phyloP scores from a whole-genome alignment of 75 land plant genomes.

The Isoetes taiwanensis region DNA sequence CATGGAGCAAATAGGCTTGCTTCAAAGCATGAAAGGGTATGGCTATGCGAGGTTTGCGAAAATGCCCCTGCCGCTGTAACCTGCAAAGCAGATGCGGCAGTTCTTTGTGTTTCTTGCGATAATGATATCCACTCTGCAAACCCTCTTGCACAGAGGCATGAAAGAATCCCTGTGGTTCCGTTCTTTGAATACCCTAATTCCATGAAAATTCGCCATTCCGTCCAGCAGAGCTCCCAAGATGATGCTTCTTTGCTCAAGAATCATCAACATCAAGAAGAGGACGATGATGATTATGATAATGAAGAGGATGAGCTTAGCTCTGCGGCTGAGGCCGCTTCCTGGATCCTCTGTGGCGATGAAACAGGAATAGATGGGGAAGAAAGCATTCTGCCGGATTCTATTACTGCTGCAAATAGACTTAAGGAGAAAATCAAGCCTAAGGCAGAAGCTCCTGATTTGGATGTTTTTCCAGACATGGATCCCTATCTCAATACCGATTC shows the following conservation, averaged over 20 bases:
- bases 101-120: constrained; percentile 53
- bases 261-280: constrained; percentile 3
- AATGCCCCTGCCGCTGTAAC: constrained; percentile 60
- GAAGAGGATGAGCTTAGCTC: constrained; percentile 23
- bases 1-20: constrained; percentile 79
- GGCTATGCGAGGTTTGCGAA: constrained; percentile 80
- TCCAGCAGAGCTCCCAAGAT: constrained; percentile 6
- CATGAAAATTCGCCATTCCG: too few species aligned
- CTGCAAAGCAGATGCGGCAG: constrained; percentile 85
- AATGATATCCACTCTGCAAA: constrained; percentile 67
- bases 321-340: constrained; percentile 44
- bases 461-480: constrained; percentile 48
- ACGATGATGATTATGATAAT: constrained; percentile 8
- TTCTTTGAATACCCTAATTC: constrained; percentile 18
- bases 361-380: neutral
- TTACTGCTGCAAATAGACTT: constrained; percentile 1
- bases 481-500: constrained; percentile 68
- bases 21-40: constrained; percentile 63
- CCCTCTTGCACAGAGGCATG: constrained; percentile 64
- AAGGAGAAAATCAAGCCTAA: constrained; percentile 12
- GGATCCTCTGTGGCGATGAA: constrained; percentile 26
- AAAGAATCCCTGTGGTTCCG: constrained; percentile 39
- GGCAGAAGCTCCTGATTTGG: constrained; percentile 9
- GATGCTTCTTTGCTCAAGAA: too few species aligned
- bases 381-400: neutral